These are phyloP conservation scores for Alternaria panax DNA, from an alignment of 2,329 filamentous ascomycete species.

Conservation along the genomic window DNA sequence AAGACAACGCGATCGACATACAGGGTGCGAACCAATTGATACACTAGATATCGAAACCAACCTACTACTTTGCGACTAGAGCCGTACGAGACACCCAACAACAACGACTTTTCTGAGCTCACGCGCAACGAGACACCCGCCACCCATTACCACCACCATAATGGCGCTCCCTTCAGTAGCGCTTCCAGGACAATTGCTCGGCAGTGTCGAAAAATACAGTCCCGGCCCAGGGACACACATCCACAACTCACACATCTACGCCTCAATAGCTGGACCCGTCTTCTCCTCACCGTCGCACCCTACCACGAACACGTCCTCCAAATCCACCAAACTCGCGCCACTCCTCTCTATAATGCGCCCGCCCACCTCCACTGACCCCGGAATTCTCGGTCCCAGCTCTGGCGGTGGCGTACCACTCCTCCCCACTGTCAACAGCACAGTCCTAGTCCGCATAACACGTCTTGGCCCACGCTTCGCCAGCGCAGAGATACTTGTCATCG, in stretches of 20 bases:
- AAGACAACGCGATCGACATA: background rate
- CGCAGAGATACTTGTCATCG: constrained; percentile 84
- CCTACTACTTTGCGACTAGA: background rate
- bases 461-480: constrained; percentile 85
- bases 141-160: constrained; percentile 7
- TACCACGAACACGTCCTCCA: constrained; percentile 59
- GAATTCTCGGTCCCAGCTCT: constrained; percentile 31
- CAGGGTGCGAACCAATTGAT: background rate
- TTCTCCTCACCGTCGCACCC: constrained; percentile 53
- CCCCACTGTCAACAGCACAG: constrained; percentile 79
- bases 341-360: constrained; percentile 49
- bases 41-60: background rate
- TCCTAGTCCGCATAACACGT: constrained; percentile 85
- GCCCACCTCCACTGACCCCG: constrained; percentile 19
- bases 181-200: constrained; percentile 83
- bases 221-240: constrained; percentile 87
- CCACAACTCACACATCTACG: constrained; percentile 75
- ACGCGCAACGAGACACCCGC: background rate
- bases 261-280: constrained; percentile 81
- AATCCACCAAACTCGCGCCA: constrained; percentile 53
- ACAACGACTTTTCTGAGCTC: background rate
- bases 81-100: background rate
- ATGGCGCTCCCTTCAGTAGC: constrained; percentile 61
- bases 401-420: constrained; percentile 71
- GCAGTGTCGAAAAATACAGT: constrained; percentile 68